Evolutionary conservation across 108 stramenopile genomes (phyloP), one percentile per base, ranked within the genome.

Genomic region (Skeletonema costatum): DNA sequence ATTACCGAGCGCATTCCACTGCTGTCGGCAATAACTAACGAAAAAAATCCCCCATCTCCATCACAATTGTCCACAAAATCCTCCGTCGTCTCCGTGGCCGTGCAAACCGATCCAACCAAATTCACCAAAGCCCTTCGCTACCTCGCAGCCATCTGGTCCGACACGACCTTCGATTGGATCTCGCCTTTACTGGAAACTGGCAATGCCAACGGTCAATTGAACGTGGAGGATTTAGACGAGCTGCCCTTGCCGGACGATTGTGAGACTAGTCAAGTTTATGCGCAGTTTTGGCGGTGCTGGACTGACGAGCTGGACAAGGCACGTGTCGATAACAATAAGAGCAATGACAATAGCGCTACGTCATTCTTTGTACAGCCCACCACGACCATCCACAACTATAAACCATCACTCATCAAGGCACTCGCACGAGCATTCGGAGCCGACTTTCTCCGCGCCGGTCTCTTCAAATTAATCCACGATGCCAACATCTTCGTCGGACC

Each of bases 401-500:
- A 80, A 39, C 86, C 92, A 12, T 87, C 86, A 9, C 66, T 95
- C 38, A 61, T 86, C 10, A 67, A 67, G 12, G 86, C 89, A 12
- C 74, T 96, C 16, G 74, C 69, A n/a, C 65, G 65, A 6, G 85
- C 94, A 25, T 96, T 92, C 79, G 95, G 97, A 2, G 38, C 61
- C 14, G 92, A 93, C 35, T 96, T 87, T 75, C 35, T 90, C 19
- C 61, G 71, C 30, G 92, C 88, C 9, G 94, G 90, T 2, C 4
- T 85, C 10, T 67, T 95, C 38, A 97, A 98, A 77, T 71, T 97
- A 21, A 58, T 93, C 25, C 97, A 98, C 73, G 98, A 98, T 69
- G 71, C 87, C 25, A 75, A 73, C 62, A 42, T 96, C 19, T 97
- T 97, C 83, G 95, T 98, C 2, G 96, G 97, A 10, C 96, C 96